Percentiles rank a stretch among this genome's conserved stretches.
Conservation (phyloP, 2,329 filamentous ascomycete species). For the Ceratocystis huliohia region DNA sequence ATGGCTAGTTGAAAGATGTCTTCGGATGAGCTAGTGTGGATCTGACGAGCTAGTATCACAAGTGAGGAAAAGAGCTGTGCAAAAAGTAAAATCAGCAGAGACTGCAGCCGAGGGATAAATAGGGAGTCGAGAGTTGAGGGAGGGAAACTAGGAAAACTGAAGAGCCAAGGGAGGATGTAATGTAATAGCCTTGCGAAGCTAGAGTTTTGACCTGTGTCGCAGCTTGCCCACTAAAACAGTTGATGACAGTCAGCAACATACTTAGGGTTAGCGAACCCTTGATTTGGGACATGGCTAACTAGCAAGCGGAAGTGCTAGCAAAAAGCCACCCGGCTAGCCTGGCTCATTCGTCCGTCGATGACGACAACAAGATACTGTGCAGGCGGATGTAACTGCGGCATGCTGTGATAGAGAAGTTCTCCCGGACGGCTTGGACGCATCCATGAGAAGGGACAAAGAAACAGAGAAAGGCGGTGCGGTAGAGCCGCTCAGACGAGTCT, state of each 20-base stretch:
- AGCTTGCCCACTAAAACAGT: background rate
- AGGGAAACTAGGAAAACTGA: background rate
- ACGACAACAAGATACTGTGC: background rate
- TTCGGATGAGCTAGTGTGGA: background rate
- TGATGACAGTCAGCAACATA: background rate
- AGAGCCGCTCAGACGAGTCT: background rate
- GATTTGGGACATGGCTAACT: background rate
- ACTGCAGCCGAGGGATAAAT: no score
- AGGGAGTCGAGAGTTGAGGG: background rate
- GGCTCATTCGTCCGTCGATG: background rate
- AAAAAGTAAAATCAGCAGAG: no score
- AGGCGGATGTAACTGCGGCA: background rate
- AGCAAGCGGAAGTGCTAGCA: background rate
- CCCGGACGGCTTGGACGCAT: background rate
- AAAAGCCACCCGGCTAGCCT: background rate
- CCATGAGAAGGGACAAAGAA: background rate
- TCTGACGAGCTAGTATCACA: background rate
- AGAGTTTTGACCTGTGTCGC: background rate
- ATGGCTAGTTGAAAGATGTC: background rate
- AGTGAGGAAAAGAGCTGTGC: background rate
- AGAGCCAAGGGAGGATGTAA: background rate
- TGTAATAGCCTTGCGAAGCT: background rate
- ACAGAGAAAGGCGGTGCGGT: background rate
- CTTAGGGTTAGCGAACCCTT: background rate
- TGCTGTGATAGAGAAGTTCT: background rate